Evolutionary conservation across 2,329 filamentous ascomycete species (phyloP), one percentile per base, ranked within the genome.

Genomic region (Aspergillus sp.): DNA sequence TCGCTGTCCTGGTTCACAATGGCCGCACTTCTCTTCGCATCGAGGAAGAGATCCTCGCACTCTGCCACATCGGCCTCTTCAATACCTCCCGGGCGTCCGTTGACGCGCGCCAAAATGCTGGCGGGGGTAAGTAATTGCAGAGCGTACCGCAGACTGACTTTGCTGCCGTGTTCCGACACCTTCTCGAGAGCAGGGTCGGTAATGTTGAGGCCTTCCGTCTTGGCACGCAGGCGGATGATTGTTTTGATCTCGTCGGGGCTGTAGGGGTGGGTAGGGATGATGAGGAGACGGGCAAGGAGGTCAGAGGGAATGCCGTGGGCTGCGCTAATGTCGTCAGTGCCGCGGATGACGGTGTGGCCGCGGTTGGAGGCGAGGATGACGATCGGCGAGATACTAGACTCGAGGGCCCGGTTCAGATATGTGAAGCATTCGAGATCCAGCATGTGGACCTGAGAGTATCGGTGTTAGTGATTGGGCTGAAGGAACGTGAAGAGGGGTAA

Each of bases 361-460:
- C 94, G 88, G 78, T 99, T 99, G 40, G 94, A 97, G 54, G 94
- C 94, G 56, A 99, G 87, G 61, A 99, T 94, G 56, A 99, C 94
- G 67, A 99, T 96, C 53, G 94, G 94, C 1, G 93, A 93, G 67
- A 99, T 95, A 61, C 87, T 84, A 51, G 90, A 92, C 80, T 99
- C 94, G 62, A 99, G 83, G n/a, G 94, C 94, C 69, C 92, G 89
- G 81, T 97, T 97, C 68, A 99, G 86, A 76, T 97, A 99, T 62
- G 94, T 97, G 78, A 97, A 99, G 79, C 92, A 96, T 79, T 99
- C 94, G 63, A 99, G 88, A 73, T 99, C 94, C 64, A 99, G 91
- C 94, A 99, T 99, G 79, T 99, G 93, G 55, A 96, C 93, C 91
- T 95, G 21, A 17, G n/a, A n/a, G n/a, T 19, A 17, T 3, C 7